Conservation (phyloP, 129 eudicot species). For the Chrysanthemum lavandulifolium region DNA sequence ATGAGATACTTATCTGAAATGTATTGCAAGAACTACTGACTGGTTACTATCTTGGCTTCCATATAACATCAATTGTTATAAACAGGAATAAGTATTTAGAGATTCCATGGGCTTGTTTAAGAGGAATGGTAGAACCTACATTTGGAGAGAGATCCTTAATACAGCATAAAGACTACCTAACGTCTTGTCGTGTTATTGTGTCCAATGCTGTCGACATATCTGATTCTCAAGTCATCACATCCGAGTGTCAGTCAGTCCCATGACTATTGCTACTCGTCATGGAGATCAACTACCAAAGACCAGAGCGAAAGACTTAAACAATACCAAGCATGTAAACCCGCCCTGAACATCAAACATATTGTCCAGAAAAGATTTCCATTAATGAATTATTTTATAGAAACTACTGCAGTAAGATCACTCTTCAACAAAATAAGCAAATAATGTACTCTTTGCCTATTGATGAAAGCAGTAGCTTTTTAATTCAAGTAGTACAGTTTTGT, state of each 20-base stretch:
- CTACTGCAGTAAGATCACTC: too few relatives aligned
- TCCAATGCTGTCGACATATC: conserved; percentile 55
- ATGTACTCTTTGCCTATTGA: too few relatives aligned
- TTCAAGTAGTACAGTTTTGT: too few relatives aligned
- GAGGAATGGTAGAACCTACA: conserved; percentile 78
- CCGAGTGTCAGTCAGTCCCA: conserved; percentile 53
- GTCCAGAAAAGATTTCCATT: too few relatives aligned
- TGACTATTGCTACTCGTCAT: conserved; percentile 85
- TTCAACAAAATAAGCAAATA: too few relatives aligned
- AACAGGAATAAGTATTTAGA: conserved; percentile 78
- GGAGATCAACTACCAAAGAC: conserved; percentile 45
- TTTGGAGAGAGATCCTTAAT: conserved; percentile 75
- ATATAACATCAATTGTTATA: background rate
- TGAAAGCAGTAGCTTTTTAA: too few relatives aligned
- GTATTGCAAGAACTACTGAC: too few relatives aligned
- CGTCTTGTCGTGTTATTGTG: conserved; percentile 50
- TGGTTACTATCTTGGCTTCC: too few relatives aligned
- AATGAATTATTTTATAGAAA: too few relatives aligned
- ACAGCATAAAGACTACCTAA: conserved; percentile 62
- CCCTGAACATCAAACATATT: background rate
- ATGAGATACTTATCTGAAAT: too few relatives aligned
- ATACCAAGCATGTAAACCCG: conserved; percentile 53
- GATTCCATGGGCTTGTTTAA: conserved; percentile 86
- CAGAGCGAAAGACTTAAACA: conserved; percentile 64
- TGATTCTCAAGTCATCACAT: conserved; percentile 47